Base-by-base conservation (phyloP, 176 grass and related monocot species). In the Guadua angustifolia region DNA sequence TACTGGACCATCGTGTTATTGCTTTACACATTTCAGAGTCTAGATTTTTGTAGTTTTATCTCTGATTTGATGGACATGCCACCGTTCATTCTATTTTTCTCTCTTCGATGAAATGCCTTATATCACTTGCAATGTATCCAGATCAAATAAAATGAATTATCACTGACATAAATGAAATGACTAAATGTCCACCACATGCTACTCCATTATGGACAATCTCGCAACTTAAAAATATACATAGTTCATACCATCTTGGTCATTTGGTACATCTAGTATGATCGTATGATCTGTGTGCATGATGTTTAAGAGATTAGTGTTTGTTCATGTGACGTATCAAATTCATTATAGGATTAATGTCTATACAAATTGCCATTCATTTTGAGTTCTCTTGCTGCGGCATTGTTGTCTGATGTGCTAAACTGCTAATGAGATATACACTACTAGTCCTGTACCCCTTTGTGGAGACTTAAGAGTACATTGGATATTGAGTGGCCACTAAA, bases 81-180 rank as follows among this genome's bases (percentile, higher is more conserved):
- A 70, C 38, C 7, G 6, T 61, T 9, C 44, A 44, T 26, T 53
- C 5, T 58, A 45, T 67, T 46, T 16, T 42, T 29, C 13, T 35
- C 61, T 29, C 5, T 69, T 82, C 10, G 50, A 22, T 82, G 39
- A 69, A 22, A 76, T 25, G 5, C 45, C 38, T 65, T 83, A 33
- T 72, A 71, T 46, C 22, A 55, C 57, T 82, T 76, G 15, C 15
- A 9, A 29, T 77, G 52, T 53, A 88, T 51, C 65, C 19, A 44
- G 43, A 71, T 33, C 44, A 83, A 77, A 60, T 22, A 59, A 61
- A 61, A 42, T 52, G 33, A 57, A 32, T 40, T 17, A 4, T 79
- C 42, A 66, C n/a, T 63, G 46, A 79, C 19, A 33, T 36, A 46
- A 36, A 25, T 63, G 43, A 39, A 24, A 33, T 61, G 26, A 35